These are phyloP conservation scores for Metschnikowia vanudenii DNA, from an alignment of 805 yeast genomes.

Conservation along the genomic window DNA sequence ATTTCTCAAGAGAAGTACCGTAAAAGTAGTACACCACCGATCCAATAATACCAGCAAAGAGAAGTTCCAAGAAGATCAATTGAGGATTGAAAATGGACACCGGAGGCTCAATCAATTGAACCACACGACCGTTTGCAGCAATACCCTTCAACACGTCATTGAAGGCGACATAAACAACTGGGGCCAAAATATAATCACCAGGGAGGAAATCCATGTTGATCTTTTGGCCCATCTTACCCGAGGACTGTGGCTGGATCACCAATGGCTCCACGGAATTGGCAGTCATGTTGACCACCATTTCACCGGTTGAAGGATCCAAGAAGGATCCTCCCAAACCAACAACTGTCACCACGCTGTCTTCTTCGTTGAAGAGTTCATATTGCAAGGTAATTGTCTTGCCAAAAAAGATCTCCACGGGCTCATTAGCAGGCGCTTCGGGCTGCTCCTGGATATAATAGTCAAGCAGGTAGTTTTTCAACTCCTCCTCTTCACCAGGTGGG, in stretches of 20 bases:
- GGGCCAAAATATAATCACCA: conserved; percentile 56
- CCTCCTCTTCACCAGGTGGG: conserved; percentile 9
- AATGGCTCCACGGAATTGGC: conserved; percentile 63
- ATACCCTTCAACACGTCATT: conserved; percentile 52
- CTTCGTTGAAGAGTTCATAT: conserved; percentile 57
- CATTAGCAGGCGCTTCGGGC: conserved; percentile 38
- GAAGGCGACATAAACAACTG: conserved; percentile 54
- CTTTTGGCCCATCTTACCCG: conserved; percentile 53
- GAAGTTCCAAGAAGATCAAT: conserved; percentile 58
- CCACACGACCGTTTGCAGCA: conserved; percentile 56
- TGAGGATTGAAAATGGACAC: conserved; percentile 73
- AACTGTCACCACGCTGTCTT: conserved; percentile 44
- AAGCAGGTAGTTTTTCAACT: conserved; percentile 40
- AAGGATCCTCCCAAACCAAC: conserved; percentile 71
- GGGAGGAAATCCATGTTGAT: conserved; percentile 59
- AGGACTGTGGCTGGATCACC: conserved; percentile 48
- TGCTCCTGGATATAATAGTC: conserved; percentile 49
- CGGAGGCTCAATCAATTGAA: conserved; percentile 60
- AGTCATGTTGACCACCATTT: conserved; percentile 58
- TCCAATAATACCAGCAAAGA: conserved; percentile 36
- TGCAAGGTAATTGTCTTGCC: conserved; percentile 54
- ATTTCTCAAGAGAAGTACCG: conserved; percentile 44
- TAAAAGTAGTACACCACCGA: conserved; percentile 45
- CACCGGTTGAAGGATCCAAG: conserved; percentile 53
- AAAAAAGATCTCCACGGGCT: conserved; percentile 43